Conservation (phyloP, 164 flowering plant genomes). For the Platanus orientalis region DNA sequence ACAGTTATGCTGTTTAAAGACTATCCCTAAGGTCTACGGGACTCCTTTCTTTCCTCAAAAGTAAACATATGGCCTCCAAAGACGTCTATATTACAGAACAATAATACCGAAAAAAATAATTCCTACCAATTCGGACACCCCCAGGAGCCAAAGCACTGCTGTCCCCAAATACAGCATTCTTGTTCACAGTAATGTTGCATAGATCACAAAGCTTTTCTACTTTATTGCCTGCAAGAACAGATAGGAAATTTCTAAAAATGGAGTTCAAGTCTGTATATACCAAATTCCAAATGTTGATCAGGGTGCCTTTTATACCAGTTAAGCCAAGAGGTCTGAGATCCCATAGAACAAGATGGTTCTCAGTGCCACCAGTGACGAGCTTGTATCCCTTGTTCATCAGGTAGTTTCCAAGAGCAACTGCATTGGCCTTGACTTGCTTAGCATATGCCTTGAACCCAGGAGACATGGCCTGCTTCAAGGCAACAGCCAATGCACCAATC, state of each 20-base stretch:
- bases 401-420: conserved; percentile 91
- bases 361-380: conserved; percentile 94
- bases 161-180: conserved; percentile 98
- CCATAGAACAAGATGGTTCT: conserved; percentile 98
- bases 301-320: conserved; percentile 52
- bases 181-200: conserved; percentile 90
- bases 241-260: neutral
- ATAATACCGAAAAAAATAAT: neutral
- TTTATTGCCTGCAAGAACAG: conserved; percentile 65
- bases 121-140: conserved; percentile 89
- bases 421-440: conserved; percentile 96
- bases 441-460: conserved; percentile 99
- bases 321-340: conserved; percentile 99
- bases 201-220: conserved; percentile 96
- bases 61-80: too few relatives aligned
- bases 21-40: too few relatives aligned
- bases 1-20: too few relatives aligned
- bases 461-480: conserved; percentile 70
- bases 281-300: neutral
- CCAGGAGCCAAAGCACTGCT: conserved; percentile 99
- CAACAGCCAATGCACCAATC: conserved; percentile 97
- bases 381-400: conserved; percentile 90
- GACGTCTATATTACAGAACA: neutral
- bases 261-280: neutral
- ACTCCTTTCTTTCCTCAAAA: too few relatives aligned